A percentile compares a stretch with the other conserved stretches of the same genome.
These are phyloP conservation scores for Lactarius quietus DNA, from an alignment of 768 basidiomycete genomes.

Conservation along the genomic window DNA sequence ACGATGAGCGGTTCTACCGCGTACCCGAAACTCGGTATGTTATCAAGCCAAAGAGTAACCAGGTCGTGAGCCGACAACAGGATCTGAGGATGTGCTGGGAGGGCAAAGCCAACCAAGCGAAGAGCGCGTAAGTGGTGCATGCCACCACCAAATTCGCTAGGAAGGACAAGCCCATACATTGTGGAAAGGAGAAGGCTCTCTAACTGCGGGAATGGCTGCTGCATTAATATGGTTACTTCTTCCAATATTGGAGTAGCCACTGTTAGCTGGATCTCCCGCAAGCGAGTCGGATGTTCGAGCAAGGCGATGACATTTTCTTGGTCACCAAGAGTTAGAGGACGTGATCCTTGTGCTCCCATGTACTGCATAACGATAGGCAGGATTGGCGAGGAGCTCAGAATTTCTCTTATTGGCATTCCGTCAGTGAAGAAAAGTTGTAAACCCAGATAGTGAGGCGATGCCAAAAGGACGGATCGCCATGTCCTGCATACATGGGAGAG, in stretches of 20 bases:
- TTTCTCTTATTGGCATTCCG: conserved; percentile 3
- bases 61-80: neutral
- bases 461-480: conserved; percentile 1
- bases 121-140: neutral
- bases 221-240: neutral
- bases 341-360: neutral
- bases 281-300: conserved; percentile 1
- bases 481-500: conserved; percentile 4
- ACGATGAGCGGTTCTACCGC: neutral
- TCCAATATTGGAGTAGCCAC: neutral
- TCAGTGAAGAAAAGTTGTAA: conserved; percentile 6
- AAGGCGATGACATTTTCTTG: neutral
- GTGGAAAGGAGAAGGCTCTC: conserved; percentile 1
- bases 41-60: conserved; percentile 2
- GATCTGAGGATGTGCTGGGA: neutral
- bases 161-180: neutral
- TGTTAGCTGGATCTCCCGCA: neutral
- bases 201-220: neutral
- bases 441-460: neutral
- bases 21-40: neutral
- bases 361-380: conserved; percentile 15
- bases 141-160: neutral
- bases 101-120: neutral
- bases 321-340: neutral
- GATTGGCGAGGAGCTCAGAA: conserved; percentile 5